These are phyloP conservation scores for Lasiosphaeria hispida DNA, from an alignment of 495 filamentous ascomycete species.

Conservation along the genomic window DNA sequence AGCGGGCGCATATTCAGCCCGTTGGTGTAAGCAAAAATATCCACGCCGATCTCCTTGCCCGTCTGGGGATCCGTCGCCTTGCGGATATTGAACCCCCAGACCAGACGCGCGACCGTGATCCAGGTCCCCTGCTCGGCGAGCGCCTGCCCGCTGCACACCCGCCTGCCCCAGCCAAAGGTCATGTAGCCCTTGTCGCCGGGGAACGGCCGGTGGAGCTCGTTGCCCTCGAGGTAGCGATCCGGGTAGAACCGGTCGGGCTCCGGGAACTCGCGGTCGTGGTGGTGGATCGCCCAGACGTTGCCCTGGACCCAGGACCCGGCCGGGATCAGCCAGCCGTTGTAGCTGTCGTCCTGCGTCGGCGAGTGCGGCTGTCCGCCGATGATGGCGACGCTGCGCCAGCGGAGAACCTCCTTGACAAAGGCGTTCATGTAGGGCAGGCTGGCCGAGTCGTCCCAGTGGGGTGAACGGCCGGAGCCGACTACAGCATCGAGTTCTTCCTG, in stretches of 20 bases:
- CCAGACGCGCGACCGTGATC: conserved; percentile 51
- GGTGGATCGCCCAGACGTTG: conserved; percentile 65
- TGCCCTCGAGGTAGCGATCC: conserved; percentile 45
- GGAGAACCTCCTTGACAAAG: conserved; percentile 61
- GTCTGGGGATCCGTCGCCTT: conserved; percentile 44
- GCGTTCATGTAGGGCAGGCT: conserved; percentile 59
- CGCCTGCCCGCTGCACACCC: conserved; percentile 58
- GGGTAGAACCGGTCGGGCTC: conserved; percentile 58
- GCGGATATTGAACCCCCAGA: conserved; percentile 56
- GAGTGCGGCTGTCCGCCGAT: conserved; percentile 64
- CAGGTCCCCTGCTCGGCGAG: conserved; percentile 58
- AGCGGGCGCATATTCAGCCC: conserved; percentile 56
- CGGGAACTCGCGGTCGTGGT: conserved; percentile 61
- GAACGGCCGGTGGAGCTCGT: conserved; percentile 52
- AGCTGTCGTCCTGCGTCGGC: conserved; percentile 57
- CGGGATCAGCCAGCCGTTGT: conserved; percentile 54
- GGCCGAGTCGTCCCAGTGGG: conserved; percentile 56
- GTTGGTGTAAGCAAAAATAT: conserved; percentile 54
- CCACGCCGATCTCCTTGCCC: conserved; percentile 51
- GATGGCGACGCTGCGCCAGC: conserved; percentile 63
- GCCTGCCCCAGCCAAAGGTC: conserved; percentile 62
- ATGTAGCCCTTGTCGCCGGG: conserved; percentile 60
- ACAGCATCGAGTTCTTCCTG: conserved; percentile 57
- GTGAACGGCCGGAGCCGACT: conserved; percentile 51
- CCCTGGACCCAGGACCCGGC: conserved; percentile 57